Evolutionary conservation across 1,284 basidiomycete species (phyloP), one percentile per base, ranked within the genome.

Genomic region (Omphalotus olearius): DNA sequence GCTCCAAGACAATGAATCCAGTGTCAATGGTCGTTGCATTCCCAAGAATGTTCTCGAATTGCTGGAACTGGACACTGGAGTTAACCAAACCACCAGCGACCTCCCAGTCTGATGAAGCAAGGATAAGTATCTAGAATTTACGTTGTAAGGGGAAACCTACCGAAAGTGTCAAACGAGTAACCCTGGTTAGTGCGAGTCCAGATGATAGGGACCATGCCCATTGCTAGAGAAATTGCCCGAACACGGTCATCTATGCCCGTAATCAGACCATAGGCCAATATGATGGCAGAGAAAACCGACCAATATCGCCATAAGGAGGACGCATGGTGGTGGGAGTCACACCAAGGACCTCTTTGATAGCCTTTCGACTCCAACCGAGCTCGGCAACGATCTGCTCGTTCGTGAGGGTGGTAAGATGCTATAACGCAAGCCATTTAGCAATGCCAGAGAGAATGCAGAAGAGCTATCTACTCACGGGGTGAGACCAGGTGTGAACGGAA

Each of bases 381-480:
- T 98, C 94, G 20, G 93, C 93, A 17, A 98, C 91, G 55, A 98
- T 82, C 72, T 97, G 76, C 64, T 83, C 85, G 64, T 85, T 98
- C 44, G 91, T 85, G 55, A 94, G 75, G 35, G 83, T 82, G 11
- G 95, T 98, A 36, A 94, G 75, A 54, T 79, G 78, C 86, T 85
- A 56, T 33, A 16, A 13, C 52, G 7, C 46, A 36, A 14, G 1
- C 16, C 4, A n/a, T 39, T 26, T 20, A 17, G 2, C 13, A 26
- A 17, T 18, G 13, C 30, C 7, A n/a, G 14, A 26, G 2, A 30
- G 47, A 13, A 16, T 23, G 2, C 11, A 38, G 5, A 39, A 51
- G 30, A 33, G 30, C 9, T 7, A 10, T 33, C 30, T 7, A 64
- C 71, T 3, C 53, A 81, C 83, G 52, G 69, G 77, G 60, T 89